A percentile compares a stretch with the other conserved stretches of the same genome.
These are phyloP conservation scores for Hypoxylon sp. DNA, from an alignment of 2,329 filamentous ascomycete species.

Conservation along the genomic window DNA sequence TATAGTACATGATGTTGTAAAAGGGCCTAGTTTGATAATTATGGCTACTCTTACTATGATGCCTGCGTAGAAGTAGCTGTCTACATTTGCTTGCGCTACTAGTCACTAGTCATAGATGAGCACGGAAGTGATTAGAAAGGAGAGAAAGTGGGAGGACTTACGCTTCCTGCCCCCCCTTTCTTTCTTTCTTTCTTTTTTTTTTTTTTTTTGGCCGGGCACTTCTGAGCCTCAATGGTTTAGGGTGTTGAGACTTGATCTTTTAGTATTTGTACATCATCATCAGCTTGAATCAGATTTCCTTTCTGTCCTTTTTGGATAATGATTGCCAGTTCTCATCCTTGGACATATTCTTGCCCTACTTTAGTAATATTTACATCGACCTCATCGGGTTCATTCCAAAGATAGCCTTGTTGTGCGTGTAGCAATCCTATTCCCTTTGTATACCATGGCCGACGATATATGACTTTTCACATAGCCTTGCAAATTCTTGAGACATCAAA, in stretches of 20 bases:
- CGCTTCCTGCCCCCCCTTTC: not conserved
- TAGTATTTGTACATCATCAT: constrained; percentile 7
- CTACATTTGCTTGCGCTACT: no score
- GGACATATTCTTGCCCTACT: not conserved
- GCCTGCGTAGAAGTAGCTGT: no score
- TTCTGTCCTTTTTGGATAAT: not conserved
- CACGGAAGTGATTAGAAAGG: not conserved
- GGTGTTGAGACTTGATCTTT: not conserved
- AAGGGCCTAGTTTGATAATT: not conserved
- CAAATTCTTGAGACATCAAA: not conserved
- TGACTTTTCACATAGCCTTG: not conserved
- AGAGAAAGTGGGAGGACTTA: not conserved
- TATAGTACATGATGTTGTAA: not conserved
- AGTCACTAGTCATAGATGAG: no score
- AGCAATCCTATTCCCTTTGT: not conserved
- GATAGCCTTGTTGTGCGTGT: not conserved
- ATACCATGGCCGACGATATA: not conserved
- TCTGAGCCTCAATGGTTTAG: not conserved
- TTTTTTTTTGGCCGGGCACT: not conserved
- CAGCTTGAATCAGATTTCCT: not conserved
- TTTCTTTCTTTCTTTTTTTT: not conserved
- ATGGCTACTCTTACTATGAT: not conserved
- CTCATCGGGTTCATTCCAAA: not conserved
- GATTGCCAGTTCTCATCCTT: no score
- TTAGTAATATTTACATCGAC: constrained; percentile 1